Conservation (phyloP, 176 grass and related monocot genomes). For the Aegilops tauschii region DNA sequence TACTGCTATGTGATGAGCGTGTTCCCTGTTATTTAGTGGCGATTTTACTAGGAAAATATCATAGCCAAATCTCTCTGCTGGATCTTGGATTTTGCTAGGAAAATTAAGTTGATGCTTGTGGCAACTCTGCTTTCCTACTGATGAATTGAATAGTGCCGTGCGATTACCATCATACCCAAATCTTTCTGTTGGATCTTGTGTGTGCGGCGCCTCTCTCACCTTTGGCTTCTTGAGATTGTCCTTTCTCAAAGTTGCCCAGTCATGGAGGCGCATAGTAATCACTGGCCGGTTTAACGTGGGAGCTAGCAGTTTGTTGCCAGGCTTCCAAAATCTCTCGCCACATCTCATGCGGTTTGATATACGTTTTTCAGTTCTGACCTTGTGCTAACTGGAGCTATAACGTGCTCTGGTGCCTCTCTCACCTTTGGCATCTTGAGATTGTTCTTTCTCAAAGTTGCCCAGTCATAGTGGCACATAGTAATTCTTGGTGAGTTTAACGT, state of each 20-base stretch:
- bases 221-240: constrained; percentile 71
- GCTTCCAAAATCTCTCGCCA: constrained; percentile 66
- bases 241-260: constrained; percentile 69
- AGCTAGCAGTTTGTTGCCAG: constrained; percentile 39
- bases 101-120: no score
- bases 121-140: no score
- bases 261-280: constrained; percentile 60
- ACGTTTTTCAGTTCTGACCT: not conserved
- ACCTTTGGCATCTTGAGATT: constrained; percentile 80
- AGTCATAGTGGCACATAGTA: constrained; percentile 70
- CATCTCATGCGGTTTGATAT: not conserved
- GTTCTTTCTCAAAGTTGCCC: constrained; percentile 54
- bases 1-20: not conserved
- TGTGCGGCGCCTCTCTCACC: constrained; percentile 58
- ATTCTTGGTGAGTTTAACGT: constrained; percentile 65
- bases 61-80: not conserved
- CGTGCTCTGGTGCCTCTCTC: constrained; percentile 30
- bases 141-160: no score
- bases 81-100: not conserved
- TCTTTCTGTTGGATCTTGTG: not conserved
- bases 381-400: not conserved
- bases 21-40: not conserved
- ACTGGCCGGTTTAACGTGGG: constrained; percentile 69
- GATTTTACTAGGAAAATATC: not conserved
- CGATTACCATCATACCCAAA: no score